phyloP scores from a whole-genome alignment of 345 rosid species.

The Eucalyptus lansdowneana region DNA sequence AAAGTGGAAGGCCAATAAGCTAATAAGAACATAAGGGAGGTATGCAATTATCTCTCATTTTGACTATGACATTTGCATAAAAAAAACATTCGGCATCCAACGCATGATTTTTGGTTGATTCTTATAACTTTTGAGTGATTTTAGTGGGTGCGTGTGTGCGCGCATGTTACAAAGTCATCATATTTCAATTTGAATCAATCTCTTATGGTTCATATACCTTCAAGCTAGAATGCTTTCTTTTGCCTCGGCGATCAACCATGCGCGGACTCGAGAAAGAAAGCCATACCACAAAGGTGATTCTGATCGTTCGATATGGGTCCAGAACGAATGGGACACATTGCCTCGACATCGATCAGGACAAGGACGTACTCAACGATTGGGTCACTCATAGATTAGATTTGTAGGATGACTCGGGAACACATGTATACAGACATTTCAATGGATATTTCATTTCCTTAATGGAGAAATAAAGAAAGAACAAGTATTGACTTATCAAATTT shows the following conservation, averaged over 20 bases:
- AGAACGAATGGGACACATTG: not conserved
- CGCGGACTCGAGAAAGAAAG: not conserved
- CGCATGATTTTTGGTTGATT: not conserved
- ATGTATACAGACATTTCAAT: not conserved
- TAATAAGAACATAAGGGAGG: not conserved
- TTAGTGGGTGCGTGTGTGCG: not conserved
- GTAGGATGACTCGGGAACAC: not conserved
- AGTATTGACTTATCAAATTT: not conserved
- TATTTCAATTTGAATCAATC: not conserved
- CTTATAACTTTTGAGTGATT: not conserved
- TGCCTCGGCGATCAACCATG: not conserved
- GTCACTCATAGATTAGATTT: not conserved
- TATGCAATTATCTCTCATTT: not conserved
- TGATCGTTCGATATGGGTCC: not conserved
- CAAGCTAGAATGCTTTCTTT: not conserved
- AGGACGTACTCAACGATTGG: not conserved
- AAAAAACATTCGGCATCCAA: not conserved
- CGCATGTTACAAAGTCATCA: not conserved
- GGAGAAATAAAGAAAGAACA: not conserved
- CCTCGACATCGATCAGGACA: not conserved
- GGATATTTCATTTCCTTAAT: not conserved
- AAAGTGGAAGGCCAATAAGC: not conserved
- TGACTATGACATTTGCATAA: not conserved
- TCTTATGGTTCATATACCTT: not conserved
- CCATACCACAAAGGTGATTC: not conserved